phyloP scores from a whole-genome alignment of 1,284 basidiomycete species.

The Rugiboletus extremiorientalis region DNA sequence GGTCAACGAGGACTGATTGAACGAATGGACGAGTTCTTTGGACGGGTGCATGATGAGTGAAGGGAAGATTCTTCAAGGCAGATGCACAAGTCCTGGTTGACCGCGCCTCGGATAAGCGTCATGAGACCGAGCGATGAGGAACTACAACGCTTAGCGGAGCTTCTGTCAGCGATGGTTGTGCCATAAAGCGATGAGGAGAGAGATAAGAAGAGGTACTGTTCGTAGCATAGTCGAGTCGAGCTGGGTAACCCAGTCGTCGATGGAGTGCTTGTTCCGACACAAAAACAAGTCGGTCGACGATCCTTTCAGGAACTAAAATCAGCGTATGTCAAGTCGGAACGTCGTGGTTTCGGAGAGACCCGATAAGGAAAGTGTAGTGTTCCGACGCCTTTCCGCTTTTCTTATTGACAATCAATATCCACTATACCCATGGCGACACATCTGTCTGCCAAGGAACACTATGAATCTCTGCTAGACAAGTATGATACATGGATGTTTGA shows the following conservation, averaged over 20 bases:
- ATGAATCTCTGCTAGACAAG: constrained; percentile 62
- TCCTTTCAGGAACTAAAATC: no score
- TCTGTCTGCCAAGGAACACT: constrained; percentile 50
- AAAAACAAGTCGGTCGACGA: neutral
- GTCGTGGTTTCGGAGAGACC: constrained; percentile 16
- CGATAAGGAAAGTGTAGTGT: constrained; percentile 26
- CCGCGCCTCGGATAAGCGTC: neutral
- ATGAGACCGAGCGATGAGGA: constrained; percentile 10
- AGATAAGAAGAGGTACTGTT: neutral
- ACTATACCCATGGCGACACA: constrained; percentile 36
- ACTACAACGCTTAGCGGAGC: neutral
- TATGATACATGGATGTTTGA: constrained; percentile 96
- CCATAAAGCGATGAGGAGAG: constrained; percentile 4
- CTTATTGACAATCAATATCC: constrained; percentile 5
- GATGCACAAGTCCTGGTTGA: neutral
- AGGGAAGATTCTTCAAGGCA: neutral
- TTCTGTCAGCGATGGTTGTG: neutral
- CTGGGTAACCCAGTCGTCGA: neutral
- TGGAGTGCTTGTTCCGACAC: no score
- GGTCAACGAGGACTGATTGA: neutral
- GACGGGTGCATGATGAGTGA: neutral
- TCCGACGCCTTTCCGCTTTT: constrained; percentile 1
- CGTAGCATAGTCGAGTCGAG: neutral
- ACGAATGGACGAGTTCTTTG: neutral
- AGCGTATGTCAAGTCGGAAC: no score